Conservation (phyloP, 1,284 basidiomycete species). For the Anthracocystis panici-leucophaei region DNA sequence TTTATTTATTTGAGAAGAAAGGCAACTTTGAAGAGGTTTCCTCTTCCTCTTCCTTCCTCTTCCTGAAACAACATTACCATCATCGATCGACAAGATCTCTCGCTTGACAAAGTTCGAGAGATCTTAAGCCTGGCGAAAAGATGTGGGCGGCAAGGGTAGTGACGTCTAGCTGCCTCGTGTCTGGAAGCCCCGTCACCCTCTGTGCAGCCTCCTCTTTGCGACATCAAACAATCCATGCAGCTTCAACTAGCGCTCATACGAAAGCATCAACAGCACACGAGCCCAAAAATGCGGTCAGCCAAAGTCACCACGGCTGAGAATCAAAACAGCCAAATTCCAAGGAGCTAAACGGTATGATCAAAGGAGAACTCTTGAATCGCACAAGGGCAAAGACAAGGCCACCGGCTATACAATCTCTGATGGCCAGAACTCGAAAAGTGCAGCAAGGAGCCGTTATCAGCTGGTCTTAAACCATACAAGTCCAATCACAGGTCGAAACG, state of each 20-base stretch:
- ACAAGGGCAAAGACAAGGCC: constrained; percentile 11
- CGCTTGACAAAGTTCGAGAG: too few species aligned
- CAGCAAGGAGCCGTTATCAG: not conserved
- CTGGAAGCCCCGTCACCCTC: constrained; percentile 1
- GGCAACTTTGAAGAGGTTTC: not conserved
- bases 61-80: not conserved
- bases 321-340: not conserved
- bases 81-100: not conserved
- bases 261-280: not conserved
- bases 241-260: constrained; percentile 6
- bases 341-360: not conserved
- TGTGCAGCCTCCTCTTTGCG: not conserved
- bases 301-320: not conserved
- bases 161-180: not conserved
- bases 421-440: not conserved
- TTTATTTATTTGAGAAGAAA: constrained; percentile 9
- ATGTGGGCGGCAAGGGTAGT: constrained; percentile 3
- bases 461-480: not conserved
- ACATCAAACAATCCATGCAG: constrained; percentile 1
- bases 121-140: not conserved
- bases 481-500: not conserved
- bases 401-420: not conserved
- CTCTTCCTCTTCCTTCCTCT: not conserved
- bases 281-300: not conserved
- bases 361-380: not conserved